Evolutionary conservation across 1,284 basidiomycete species (phyloP), one percentile per base, ranked within the genome.

Genomic region (Tilletia setariae): DNA sequence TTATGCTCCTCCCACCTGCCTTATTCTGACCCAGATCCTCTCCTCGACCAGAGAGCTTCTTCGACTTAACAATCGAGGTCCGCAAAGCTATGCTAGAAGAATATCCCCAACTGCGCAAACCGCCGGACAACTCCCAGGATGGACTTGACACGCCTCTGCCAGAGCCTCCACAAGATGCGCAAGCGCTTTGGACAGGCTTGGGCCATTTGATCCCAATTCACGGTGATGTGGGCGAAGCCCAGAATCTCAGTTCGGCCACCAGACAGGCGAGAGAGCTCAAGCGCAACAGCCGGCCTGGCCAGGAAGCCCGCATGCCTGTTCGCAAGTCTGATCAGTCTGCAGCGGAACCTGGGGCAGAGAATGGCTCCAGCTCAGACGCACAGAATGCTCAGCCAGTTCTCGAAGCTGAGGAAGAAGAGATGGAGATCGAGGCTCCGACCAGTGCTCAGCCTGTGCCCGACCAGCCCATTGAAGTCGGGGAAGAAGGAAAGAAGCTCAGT

Each of bases 71-170:
- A 8, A 66, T 80, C 61, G 75, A 80, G 46, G 80, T 81, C 15
- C 70, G 80, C 11, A 77, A 80, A 66, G 67, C 78, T 1, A 72
- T 82, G 66, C 67, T 82, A 23, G 69, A 73, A 63, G 59, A 73
- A 2, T 81, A 90, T 78, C 91, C 94, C 0, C 86, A 92, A 78
- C 88, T 99, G 19, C 85, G 88, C 0, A 77, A 86, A 16, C 86
- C 89, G 0, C 92, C 94, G 0, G 77, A 85, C 1, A 87, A 90
- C 73, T 88, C 90, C 0, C 87, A 88, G 0, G 82, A 88, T 46
- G 92, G 91, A 0, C 81, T 89, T 30, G 94, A 98, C 80, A 90
- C 88, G 1, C 88, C 90, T 0, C 85, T 98, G 1, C 96, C 96
- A 0, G 86, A 88, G 0, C 89, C 94, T 0, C 71, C 76, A 23